phyloP scores from a whole-genome alignment of 2,329 filamentous ascomycete genomes.

The Microdochium paspali region DNA sequence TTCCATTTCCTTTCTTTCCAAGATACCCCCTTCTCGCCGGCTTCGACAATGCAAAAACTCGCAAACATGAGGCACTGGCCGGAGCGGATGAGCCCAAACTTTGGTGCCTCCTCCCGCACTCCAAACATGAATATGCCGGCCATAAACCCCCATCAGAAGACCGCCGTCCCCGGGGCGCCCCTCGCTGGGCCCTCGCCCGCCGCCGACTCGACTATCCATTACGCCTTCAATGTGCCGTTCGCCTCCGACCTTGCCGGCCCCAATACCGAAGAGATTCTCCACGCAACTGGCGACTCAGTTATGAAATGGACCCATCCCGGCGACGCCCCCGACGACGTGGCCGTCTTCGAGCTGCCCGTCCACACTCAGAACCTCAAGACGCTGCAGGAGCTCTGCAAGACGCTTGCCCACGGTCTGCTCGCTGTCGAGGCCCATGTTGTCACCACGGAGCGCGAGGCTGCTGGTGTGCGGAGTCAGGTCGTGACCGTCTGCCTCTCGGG shows the following conservation, averaged over 20 bases:
- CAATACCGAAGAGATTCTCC: conserved; percentile 88
- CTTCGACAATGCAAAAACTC: conserved; percentile 55
- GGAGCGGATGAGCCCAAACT: conserved; percentile 60
- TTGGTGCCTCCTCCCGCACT: conserved; percentile 49
- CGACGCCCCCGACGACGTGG: conserved; percentile 73
- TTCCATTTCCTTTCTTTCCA: conserved; percentile 9
- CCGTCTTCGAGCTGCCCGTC: conserved; percentile 83
- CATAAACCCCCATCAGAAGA: conserved; percentile 50
- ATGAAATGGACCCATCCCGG: conserved; percentile 90
- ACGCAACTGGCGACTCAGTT: conserved; percentile 80
- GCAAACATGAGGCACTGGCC: conserved; percentile 65
- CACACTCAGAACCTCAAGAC: conserved; percentile 79
- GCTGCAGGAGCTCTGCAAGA: conserved; percentile 69
- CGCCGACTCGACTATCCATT: conserved; percentile 71
- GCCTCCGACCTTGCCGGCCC: conserved; percentile 85
- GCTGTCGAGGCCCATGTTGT: conserved; percentile 79
- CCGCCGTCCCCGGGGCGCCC: conserved; percentile 37
- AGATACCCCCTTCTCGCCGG: conserved; percentile 11
- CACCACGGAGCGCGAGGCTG: conserved; percentile 64
- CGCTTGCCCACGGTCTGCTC: conserved; percentile 62
- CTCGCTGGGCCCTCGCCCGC: conserved; percentile 59
- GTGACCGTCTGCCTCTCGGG: conserved; percentile 90
- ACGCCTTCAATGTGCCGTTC: conserved; percentile 97
- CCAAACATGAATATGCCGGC: conserved; percentile 45
- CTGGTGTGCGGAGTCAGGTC: conserved; percentile 41